Evolutionary conservation across 306 rosid species (phyloP).

Genomic region (Carpinus viminea): DNA sequence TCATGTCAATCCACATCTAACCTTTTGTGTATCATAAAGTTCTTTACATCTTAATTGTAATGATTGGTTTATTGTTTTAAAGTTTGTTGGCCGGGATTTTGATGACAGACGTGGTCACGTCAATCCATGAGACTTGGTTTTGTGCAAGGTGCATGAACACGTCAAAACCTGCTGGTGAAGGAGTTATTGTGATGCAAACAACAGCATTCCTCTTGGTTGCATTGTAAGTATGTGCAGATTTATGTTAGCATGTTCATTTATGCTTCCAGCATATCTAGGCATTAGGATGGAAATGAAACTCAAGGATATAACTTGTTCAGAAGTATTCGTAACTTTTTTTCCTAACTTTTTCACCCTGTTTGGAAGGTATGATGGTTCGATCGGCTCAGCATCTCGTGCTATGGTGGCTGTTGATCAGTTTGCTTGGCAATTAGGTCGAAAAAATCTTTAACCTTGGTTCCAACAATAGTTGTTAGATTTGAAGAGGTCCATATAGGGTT

Average conservation of each 20-base stretch:
- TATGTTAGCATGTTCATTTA: background rate
- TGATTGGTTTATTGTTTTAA: constrained; percentile 16
- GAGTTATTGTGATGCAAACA: constrained; percentile 80
- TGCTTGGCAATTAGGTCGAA: constrained; percentile 67
- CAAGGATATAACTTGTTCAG: background rate
- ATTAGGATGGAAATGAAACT: constrained; percentile 9
- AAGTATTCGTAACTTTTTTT: background rate
- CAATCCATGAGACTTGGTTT: constrained; percentile 89
- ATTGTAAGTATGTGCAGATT: constrained; percentile 54
- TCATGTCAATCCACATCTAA: background rate
- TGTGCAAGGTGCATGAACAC: constrained; percentile 95
- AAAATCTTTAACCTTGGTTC: constrained; percentile 45
- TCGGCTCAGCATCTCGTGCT: constrained; percentile 94
- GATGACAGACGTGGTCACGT: constrained; percentile 78
- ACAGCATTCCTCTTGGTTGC: constrained; percentile 79
- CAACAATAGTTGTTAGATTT: background rate
- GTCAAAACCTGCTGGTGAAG: constrained; percentile 88
- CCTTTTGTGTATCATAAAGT: background rate
- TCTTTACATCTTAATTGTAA: constrained; percentile 7
- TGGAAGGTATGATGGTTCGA: constrained; percentile 86
- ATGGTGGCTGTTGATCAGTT: constrained; percentile 86
- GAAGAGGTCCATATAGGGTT: no score
- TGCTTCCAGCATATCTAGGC: background rate
- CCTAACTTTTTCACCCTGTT: background rate
- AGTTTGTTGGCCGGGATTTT: constrained; percentile 29